Percentiles rank a stretch among this genome's conserved stretches.
Conservation (phyloP, 1,284 basidiomycete species). For the Peniophora sp. region DNA sequence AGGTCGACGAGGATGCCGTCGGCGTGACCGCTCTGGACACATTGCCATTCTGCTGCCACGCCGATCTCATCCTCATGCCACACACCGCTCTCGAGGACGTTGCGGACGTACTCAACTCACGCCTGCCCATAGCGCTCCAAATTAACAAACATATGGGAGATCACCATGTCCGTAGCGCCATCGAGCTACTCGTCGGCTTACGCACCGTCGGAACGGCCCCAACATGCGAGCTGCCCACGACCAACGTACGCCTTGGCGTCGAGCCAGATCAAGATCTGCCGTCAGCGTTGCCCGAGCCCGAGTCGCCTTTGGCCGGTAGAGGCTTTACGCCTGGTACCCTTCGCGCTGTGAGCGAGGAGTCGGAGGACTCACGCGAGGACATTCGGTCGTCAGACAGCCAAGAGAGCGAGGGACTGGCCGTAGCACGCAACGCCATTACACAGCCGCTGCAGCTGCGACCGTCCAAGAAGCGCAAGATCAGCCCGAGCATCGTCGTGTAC, state of each 20-base stretch:
- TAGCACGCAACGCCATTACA: too few relatives aligned
- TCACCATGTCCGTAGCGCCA: constrained; percentile 32
- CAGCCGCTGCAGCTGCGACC: neutral
- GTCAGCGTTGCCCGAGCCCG: neutral
- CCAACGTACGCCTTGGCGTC: neutral
- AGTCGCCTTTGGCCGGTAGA: neutral
- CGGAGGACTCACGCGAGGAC: neutral
- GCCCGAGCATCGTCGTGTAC: neutral
- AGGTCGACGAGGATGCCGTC: constrained; percentile 38
- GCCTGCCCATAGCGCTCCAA: constrained; percentile 35
- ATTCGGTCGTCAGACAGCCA: neutral
- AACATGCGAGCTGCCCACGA: neutral
- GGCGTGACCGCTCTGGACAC: constrained; percentile 44
- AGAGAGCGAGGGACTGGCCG: too few relatives aligned
- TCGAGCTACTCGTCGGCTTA: constrained; percentile 49
- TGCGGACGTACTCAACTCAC: constrained; percentile 36
- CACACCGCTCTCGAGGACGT: constrained; percentile 35
- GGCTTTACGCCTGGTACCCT: neutral
- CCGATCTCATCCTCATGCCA: constrained; percentile 49
- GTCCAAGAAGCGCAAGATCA: neutral
- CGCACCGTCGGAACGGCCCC: constrained; percentile 10
- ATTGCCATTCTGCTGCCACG: constrained; percentile 54
- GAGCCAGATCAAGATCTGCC: neutral
- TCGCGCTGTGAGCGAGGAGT: neutral
- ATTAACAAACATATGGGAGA: constrained; percentile 32